Conservation (phyloP, 169 alveolate genomes). For the Cryptosporidium ubiquitum region DNA sequence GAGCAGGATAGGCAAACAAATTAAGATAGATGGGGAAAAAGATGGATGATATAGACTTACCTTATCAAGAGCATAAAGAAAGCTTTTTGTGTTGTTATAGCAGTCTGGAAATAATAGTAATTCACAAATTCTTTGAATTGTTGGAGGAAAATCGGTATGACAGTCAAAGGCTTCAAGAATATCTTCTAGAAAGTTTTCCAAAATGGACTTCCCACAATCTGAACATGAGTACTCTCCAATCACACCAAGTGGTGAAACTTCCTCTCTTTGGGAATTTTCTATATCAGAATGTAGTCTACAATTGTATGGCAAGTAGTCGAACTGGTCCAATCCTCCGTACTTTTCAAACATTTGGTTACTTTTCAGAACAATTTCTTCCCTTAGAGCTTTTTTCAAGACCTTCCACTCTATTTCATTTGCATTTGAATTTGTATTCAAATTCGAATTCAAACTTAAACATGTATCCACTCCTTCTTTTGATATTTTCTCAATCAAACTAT, state of each 20-base stretch:
- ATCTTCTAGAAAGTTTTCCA: slow-evolving; percentile 23
- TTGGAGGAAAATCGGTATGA: slow-evolving; percentile 54
- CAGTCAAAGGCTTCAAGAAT: slow-evolving; percentile 17
- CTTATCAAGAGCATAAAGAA: slow-evolving; percentile 57
- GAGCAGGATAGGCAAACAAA: not conserved
- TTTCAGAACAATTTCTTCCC: not conserved
- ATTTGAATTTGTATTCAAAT: no score
- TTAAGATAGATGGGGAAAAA: not conserved
- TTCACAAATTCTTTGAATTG: slow-evolving; percentile 71
- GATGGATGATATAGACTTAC: slow-evolving; percentile 9
- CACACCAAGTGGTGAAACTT: not conserved
- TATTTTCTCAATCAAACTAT: not conserved
- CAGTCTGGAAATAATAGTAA: slow-evolving; percentile 34
- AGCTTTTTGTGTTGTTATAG: slow-evolving; percentile 56
- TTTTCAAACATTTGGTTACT: slow-evolving; percentile 44
- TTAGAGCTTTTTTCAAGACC: not conserved
- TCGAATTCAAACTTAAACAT: not conserved
- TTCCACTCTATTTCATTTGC: slow-evolving; percentile 2
- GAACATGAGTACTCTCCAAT: not conserved
- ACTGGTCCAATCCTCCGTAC: slow-evolving; percentile 42
- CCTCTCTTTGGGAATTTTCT: not conserved
- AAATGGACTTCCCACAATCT: slow-evolving; percentile 9
- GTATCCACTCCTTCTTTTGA: slow-evolving; percentile 10
- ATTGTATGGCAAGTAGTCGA: slow-evolving; percentile 20
- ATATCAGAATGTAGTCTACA: not conserved